Percentiles rank a stretch among this genome's conserved stretches.
Evolutionary conservation across 768 basidiomycete species (phyloP).

Genomic region (Botryobasidium botryosum): DNA sequence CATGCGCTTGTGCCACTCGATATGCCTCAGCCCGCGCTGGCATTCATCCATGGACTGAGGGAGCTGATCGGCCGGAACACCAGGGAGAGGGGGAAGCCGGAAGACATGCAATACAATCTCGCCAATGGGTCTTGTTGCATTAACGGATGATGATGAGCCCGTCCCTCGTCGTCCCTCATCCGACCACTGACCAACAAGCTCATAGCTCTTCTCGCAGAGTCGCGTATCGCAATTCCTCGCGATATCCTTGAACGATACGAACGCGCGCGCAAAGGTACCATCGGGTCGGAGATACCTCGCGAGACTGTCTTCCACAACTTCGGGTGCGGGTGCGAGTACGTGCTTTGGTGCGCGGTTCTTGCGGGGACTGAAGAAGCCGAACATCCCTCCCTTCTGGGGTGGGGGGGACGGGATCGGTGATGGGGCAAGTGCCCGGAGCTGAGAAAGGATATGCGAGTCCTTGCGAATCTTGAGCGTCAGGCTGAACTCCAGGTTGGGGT

Average conservation of each 20-base stretch:
- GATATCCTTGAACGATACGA: conserved; percentile 80
- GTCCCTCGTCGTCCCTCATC: conserved; percentile 22
- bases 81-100: conserved; percentile 76
- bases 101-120: conserved; percentile 85
- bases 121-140: conserved; percentile 59
- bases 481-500: conserved; percentile 90
- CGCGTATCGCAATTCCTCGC: conserved; percentile 68
- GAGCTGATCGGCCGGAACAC: conserved; percentile 54
- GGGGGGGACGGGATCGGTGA: conserved; percentile 29
- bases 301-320: conserved; percentile 51
- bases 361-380: conserved; percentile 45
- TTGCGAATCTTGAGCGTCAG: conserved; percentile 73
- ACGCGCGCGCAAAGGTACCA: conserved; percentile 74
- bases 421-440: conserved; percentile 22
- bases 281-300: conserved; percentile 71
- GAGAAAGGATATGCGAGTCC: conserved; percentile 65
- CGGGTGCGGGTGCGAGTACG: conserved; percentile 17
- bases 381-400: conserved; percentile 45
- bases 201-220: conserved; percentile 67
- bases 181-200: conserved; percentile 58
- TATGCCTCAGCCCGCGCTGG: conserved; percentile 68
- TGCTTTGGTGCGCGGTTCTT: conserved; percentile 25
- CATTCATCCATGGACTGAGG: conserved; percentile 92
- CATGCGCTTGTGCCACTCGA: conserved; percentile 87
- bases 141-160: conserved; percentile 25